A percentile compares a stretch with the other conserved stretches of the same genome.
These are phyloP conservation scores for Spergularia azorica DNA, from an alignment of 179 eudicot species.

Conservation along the genomic window DNA sequence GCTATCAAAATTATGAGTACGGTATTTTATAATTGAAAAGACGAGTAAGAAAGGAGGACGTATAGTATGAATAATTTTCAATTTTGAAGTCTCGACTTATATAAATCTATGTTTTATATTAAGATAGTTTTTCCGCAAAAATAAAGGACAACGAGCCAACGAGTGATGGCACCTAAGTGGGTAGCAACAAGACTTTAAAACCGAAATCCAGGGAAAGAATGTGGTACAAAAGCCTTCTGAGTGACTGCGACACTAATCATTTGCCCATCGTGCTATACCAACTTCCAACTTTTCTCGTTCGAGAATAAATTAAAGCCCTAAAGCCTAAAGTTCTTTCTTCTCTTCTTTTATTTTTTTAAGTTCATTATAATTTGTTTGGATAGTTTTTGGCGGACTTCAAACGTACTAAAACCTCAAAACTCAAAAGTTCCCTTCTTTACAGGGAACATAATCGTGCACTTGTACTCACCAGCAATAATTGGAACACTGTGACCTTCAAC, in stretches of 20 bases:
- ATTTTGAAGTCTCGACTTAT: no score
- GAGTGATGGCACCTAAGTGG: not conserved
- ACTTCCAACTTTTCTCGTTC: not conserved
- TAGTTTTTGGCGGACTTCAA: constrained; percentile 16
- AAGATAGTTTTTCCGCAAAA: no score
- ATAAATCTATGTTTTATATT: no score
- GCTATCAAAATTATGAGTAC: no score
- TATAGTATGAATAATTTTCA: no score
- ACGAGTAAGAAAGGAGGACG: no score
- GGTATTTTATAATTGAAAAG: no score
- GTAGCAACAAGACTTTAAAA: not conserved
- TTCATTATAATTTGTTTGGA: not conserved
- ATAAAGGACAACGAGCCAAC: no score
- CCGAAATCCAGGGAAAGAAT: not conserved
- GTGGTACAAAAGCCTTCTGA: not conserved
- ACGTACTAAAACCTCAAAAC: not conserved
- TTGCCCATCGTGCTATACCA: constrained; percentile 10
- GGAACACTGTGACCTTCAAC: not conserved
- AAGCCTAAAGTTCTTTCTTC: not conserved
- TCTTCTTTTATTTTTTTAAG: not conserved
- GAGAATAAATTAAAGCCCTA: not conserved
- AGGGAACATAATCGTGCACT: not conserved
- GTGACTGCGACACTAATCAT: constrained; percentile 12
- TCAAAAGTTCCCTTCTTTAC: not conserved
- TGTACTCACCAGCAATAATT: not conserved